Conservation (phyloP, 129 eudicot genomes). For the Ambrosia trifida region DNA sequence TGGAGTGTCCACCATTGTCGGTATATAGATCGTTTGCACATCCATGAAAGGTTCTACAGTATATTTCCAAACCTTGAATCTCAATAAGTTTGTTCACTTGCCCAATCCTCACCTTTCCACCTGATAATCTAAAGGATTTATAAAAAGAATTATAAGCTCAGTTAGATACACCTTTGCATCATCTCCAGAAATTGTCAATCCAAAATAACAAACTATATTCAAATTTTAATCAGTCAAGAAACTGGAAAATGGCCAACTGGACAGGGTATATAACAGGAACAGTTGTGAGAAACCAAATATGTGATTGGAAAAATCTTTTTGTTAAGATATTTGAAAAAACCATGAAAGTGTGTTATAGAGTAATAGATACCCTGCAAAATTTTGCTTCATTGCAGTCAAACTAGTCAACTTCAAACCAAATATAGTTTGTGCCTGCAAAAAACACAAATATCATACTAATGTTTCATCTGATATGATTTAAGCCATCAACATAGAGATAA, state of each 20-base stretch:
- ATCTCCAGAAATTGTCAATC: slow-evolving; percentile 5
- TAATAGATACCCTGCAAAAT: slow-evolving; percentile 54
- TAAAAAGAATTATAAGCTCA: slow-evolving; percentile 9
- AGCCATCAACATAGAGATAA: slow-evolving; percentile 4
- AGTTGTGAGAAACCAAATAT: slow-evolving; percentile 2
- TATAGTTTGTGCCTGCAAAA: slow-evolving; percentile 52
- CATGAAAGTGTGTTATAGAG: slow-evolving; percentile 15
- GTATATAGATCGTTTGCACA: slow-evolving; percentile 29
- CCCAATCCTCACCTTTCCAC: slow-evolving; percentile 61
- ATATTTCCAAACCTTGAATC: slow-evolving; percentile 77
- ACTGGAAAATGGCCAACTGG: slow-evolving; percentile 6
- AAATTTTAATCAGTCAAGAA: not conserved
- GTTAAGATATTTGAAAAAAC: not conserved
- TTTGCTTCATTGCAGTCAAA: slow-evolving; percentile 78
- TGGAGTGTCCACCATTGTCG: slow-evolving; percentile 34
- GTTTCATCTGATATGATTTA: slow-evolving; percentile 9
- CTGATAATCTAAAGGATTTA: slow-evolving; percentile 45
- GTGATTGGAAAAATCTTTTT: not conserved
- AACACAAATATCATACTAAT: slow-evolving; percentile 21
- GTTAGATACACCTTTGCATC: slow-evolving; percentile 23
- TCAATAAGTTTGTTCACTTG: slow-evolving; percentile 85
- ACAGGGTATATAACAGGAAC: not conserved
- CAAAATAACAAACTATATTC: slow-evolving; percentile 6
- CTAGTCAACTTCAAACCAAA: slow-evolving; percentile 89
- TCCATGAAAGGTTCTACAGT: slow-evolving; percentile 52